Evolutionary conservation across 1,284 basidiomycete species (phyloP), one percentile per base, ranked within the genome.

Genomic region (Mycosarcoma maydis): DNA sequence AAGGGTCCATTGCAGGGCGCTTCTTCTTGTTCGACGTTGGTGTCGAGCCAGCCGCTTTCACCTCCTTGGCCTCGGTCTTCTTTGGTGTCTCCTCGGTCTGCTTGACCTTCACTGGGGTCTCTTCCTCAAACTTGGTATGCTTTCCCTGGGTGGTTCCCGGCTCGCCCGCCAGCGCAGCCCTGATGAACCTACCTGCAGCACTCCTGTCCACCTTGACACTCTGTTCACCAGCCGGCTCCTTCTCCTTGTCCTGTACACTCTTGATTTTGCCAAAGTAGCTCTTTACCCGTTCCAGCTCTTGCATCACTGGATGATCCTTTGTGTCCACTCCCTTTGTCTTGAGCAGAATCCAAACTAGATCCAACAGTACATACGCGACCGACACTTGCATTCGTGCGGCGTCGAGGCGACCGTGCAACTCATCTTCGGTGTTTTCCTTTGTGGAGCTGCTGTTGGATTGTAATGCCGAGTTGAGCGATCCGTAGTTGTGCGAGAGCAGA

Each of bases 271-370:
- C 47, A 47, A 77, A 75, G 42, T 77, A 77, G 33, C 59, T 46
- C 58, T 76, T 70, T 37, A 77, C 75, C 19, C 75, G 36, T 24
- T 77, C 67, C 24, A 76, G 41, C 45, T 77, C 75, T 27, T 58
- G 46, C 43, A 69, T 53, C 0, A 76, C 73, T 0, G 75, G 75
- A 33, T 77, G 75, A 9, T 53, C 53, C 4, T 56, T 45, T 10
- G 72, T 34, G 29, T 77, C 73, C 23, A 71, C 59, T 7, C 75
- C 75, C 24, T 70, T 71, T 10, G 65, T 62, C 33, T 76, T 76
- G n/a, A 77, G 38, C 36, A 73, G 29, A 16, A 77, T 75, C 75
- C 75, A 77, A 0, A 77, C 72, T 7, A 77, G 54, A 29, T 77
- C 75, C 44, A 75, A 50, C 2, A 77, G 41, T 1, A 77, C 71